These are phyloP conservation scores for Metschnikowia lochheadii DNA, from an alignment of 805 yeast genomes.

Conservation along the genomic window DNA sequence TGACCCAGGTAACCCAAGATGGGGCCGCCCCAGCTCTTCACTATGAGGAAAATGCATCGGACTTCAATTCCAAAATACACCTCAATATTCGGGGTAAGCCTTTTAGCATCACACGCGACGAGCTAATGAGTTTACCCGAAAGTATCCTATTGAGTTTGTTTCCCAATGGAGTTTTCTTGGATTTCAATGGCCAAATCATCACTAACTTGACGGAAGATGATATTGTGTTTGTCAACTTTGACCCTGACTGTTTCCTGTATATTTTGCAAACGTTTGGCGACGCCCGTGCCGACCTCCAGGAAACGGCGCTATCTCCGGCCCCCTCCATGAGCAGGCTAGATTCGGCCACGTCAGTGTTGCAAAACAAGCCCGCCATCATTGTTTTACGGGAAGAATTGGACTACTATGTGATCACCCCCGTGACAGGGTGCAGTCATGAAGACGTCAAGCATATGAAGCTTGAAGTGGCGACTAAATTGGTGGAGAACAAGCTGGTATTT, in stretches of 20 bases:
- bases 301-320: conserved; percentile 32
- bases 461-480: conserved; percentile 66
- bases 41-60: conserved; percentile 27
- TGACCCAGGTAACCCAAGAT: conserved; percentile 67
- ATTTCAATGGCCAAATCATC: conserved; percentile 70
- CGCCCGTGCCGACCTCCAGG: conserved; percentile 57
- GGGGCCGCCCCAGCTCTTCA: conserved; percentile 16
- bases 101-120: conserved; percentile 81
- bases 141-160: conserved; percentile 79
- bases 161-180: conserved; percentile 87
- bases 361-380: conserved; percentile 82
- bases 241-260: conserved; percentile 82
- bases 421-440: conserved; percentile 48
- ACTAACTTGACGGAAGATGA: conserved; percentile 77
- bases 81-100: conserved; percentile 71
- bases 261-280: conserved; percentile 66
- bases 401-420: conserved; percentile 83
- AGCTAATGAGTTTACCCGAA: conserved; percentile 88
- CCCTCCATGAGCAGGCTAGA: conserved; percentile 18
- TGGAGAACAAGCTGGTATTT: conserved; percentile 58
- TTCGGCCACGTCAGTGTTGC: conserved; percentile 58
- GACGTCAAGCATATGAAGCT: conserved; percentile 67
- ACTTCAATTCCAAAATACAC: conserved; percentile 63
- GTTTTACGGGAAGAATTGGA: conserved; percentile 93
- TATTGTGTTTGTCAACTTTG: conserved; percentile 77